Conservation (phyloP, 768 basidiomycete genomes). For the Amanita inopinata region DNA sequence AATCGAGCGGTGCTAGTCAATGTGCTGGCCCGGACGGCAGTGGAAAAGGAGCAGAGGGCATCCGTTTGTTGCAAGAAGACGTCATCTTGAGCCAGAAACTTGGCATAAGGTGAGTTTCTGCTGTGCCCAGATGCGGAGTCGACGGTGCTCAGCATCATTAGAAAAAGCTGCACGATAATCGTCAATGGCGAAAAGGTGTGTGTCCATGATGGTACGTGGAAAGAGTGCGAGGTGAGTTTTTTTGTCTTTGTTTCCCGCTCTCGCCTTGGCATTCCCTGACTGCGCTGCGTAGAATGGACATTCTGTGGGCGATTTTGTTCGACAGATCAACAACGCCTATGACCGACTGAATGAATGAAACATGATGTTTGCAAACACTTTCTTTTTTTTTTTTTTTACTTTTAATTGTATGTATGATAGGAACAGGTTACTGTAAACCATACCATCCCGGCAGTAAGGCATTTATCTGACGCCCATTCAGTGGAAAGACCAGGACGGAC, state of each 20-base stretch:
- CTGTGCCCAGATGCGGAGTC: neutral
- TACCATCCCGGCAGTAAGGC: too few species aligned
- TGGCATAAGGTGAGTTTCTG: slow-evolving; percentile 42
- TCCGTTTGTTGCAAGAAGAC: slow-evolving; percentile 55
- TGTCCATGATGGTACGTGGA: slow-evolving; percentile 71
- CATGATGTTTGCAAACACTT: too few species aligned
- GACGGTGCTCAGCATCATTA: slow-evolving; percentile 14
- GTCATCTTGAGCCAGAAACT: slow-evolving; percentile 31
- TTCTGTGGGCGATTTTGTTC: slow-evolving; percentile 59
- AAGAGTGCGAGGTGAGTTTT: slow-evolving; percentile 57
- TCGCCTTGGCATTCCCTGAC: slow-evolving; percentile 8
- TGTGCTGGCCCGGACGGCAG: slow-evolving; percentile 59
- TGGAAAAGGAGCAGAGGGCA: slow-evolving; percentile 53
- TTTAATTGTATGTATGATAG: neutral
- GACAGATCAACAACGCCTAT: slow-evolving; percentile 70
- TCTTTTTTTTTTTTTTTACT: too few species aligned
- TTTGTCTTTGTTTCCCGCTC: neutral
- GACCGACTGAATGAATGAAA: slow-evolving; percentile 40
- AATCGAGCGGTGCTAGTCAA: slow-evolving; percentile 37
- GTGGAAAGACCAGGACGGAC: neutral
- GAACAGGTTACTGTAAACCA: too few species aligned
- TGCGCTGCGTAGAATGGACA: slow-evolving; percentile 55
- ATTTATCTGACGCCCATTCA: too few species aligned
- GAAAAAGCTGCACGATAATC: slow-evolving; percentile 82
- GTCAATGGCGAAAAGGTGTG: slow-evolving; percentile 64